phyloP scores from a whole-genome alignment of 352 stramenopile genomes.

The Globisporangium sylvaticum region DNA sequence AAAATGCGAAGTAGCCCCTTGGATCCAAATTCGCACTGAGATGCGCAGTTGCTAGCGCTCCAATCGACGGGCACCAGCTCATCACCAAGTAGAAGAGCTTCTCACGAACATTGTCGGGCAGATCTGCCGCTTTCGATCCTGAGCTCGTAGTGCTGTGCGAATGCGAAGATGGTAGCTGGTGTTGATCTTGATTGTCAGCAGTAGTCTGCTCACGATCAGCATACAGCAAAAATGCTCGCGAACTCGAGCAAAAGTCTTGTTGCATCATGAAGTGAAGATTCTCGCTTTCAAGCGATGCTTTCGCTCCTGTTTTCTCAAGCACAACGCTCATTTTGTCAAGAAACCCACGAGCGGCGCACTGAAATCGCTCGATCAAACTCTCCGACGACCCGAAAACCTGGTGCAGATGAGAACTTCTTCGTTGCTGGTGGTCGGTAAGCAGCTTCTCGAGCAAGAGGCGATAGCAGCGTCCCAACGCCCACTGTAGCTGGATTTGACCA shows the following conservation, averaged over 20 bases:
- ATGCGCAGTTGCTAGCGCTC: conserved; percentile 23
- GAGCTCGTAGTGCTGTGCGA: background rate
- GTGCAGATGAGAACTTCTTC: background rate
- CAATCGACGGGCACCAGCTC: conserved; percentile 42
- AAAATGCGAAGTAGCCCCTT: conserved; percentile 25
- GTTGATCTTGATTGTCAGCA: background rate
- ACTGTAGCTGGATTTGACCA: conserved; percentile 38
- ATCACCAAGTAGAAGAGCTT: conserved; percentile 37
- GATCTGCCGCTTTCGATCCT: background rate
- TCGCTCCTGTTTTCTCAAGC: conserved; percentile 17
- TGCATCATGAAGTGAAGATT: conserved; percentile 57
- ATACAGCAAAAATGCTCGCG: conserved; percentile 21
- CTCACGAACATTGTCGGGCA: conserved; percentile 12
- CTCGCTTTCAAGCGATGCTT: conserved; percentile 8
- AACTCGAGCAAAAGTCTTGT: conserved; percentile 50
- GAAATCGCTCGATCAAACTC: conserved; percentile 11
- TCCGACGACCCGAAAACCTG: background rate
- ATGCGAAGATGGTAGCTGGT: background rate
- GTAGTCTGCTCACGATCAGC: background rate
- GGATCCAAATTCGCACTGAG: conserved; percentile 23
- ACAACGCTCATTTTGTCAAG: conserved; percentile 23
- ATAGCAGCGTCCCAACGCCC: conserved; percentile 54
- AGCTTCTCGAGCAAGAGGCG: conserved; percentile 39
- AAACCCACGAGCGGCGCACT: conserved; percentile 18
- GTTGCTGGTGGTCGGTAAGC: background rate